phyloP scores from a whole-genome alignment of 352 stramenopile genomes.

The Elongisporangium senticosum region DNA sequence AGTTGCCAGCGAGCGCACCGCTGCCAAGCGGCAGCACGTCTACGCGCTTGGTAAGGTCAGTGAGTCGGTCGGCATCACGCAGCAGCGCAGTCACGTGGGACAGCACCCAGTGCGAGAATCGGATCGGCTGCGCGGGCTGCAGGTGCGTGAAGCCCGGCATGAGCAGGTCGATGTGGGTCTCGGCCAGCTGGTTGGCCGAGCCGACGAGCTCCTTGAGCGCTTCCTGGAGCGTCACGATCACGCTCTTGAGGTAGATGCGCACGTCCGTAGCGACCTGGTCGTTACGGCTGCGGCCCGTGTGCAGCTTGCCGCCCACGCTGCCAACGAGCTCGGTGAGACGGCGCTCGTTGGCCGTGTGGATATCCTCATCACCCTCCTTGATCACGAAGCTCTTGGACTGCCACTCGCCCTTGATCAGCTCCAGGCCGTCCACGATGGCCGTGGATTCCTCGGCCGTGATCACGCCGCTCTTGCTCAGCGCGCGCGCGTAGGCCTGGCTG shows the following conservation, averaged over 20 bases:
- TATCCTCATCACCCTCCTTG: slow-evolving; percentile 97
- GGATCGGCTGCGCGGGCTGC: slow-evolving; percentile 97
- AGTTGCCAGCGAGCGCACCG: slow-evolving; percentile 96
- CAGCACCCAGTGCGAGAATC: slow-evolving; percentile 98
- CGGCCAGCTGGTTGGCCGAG: slow-evolving; percentile 82
- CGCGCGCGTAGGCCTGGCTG: slow-evolving; percentile 94
- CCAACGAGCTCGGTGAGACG: slow-evolving; percentile 97
- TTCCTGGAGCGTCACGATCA: slow-evolving; percentile 54
- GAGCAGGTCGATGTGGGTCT: slow-evolving; percentile 93
- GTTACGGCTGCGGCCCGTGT: slow-evolving; percentile 95
- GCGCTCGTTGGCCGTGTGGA: slow-evolving; percentile 99
- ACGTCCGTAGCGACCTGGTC: slow-evolving; percentile 98
- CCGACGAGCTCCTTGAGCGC: slow-evolving; percentile 91
- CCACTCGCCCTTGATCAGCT: slow-evolving; percentile 89
- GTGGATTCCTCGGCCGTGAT: slow-evolving; percentile 87
- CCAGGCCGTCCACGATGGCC: slow-evolving; percentile 84
- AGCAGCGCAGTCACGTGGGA: slow-evolving; percentile 92
- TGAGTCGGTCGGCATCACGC: slow-evolving; percentile 91
- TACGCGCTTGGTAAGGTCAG: slow-evolving; percentile 92
- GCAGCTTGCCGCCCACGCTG: slow-evolving; percentile 94
- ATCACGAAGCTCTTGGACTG: slow-evolving; percentile 64
- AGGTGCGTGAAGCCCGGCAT: slow-evolving; percentile 99
- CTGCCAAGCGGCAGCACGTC: slow-evolving; percentile 96
- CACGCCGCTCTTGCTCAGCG: slow-evolving; percentile 87
- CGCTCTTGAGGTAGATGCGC: slow-evolving; percentile 90